Conservation (phyloP, 805 yeast species). For the Cephaloascus albidus region DNA sequence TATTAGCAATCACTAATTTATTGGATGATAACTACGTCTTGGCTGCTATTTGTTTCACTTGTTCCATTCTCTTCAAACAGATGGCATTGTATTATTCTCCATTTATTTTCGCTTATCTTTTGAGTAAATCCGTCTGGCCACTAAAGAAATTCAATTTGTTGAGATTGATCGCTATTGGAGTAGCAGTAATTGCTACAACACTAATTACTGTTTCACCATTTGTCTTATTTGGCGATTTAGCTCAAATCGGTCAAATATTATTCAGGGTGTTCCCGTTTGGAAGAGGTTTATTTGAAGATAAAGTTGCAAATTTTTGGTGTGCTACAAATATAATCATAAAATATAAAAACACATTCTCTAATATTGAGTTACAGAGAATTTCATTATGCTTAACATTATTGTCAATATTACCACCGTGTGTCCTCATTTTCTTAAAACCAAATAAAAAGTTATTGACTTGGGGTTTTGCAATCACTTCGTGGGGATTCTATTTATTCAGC, state of each 20-base stretch:
- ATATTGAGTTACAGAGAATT: conserved; percentile 46
- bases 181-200: conserved; percentile 52
- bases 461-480: conserved; percentile 74
- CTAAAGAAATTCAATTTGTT: conserved; percentile 36
- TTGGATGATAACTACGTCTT: conserved; percentile 51
- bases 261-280: conserved; percentile 81
- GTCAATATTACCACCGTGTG: conserved; percentile 46
- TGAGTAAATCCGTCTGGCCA: conserved; percentile 39
- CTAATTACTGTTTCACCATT: conserved; percentile 51
- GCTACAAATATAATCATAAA: conserved; percentile 76
- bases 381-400: conserved; percentile 45
- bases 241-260: conserved; percentile 47
- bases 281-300: conserved; percentile 93
- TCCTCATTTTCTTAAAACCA: conserved; percentile 41
- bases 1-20: conserved; percentile 58
- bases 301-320: conserved; percentile 97
- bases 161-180: conserved; percentile 51
- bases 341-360: conserved; percentile 46
- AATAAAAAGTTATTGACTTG: conserved; percentile 45
- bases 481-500: conserved; percentile 84
- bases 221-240: conserved; percentile 31
- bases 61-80: conserved; percentile 80
- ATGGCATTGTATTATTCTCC: conserved; percentile 95
- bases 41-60: conserved; percentile 71
- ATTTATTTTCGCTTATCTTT: conserved; percentile 69